Conservation (phyloP, 192 early-diverging fungal genomes). For the Pilobolus umbonatus region DNA sequence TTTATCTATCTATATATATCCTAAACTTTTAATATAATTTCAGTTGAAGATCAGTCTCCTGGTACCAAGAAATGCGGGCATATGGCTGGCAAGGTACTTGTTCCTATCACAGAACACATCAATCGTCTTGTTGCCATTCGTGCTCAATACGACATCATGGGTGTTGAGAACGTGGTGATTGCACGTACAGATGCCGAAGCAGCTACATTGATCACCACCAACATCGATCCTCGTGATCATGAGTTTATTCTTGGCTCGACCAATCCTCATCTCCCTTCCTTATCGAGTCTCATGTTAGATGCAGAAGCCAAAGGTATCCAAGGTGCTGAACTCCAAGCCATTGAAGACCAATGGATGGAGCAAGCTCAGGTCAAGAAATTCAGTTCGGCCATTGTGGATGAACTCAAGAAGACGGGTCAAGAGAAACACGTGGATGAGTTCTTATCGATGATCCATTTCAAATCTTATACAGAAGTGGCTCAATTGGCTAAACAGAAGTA, state of each 20-base stretch:
- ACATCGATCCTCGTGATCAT: conserved; percentile 94
- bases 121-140: conserved; percentile 92
- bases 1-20: not conserved
- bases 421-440: conserved; percentile 38
- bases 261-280: conserved; percentile 66
- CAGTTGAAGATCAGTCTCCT: conserved; percentile 85
- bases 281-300: conserved; percentile 74
- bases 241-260: conserved; percentile 93
- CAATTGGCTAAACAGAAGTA: conserved; percentile 62
- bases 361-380: conserved; percentile 79
- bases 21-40: not conserved
- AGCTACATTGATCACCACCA: conserved; percentile 92
- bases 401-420: conserved; percentile 62
- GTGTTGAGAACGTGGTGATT: conserved; percentile 89
- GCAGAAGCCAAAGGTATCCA: conserved; percentile 68
- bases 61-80: conserved; percentile 99
- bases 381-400: conserved; percentile 73
- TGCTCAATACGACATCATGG: conserved; percentile 98
- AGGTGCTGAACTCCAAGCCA: conserved; percentile 70
- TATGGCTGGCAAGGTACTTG: conserved; percentile 99
- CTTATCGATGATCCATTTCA: conserved; percentile 35
- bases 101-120: conserved; percentile 96
- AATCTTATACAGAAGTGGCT: conserved; percentile 85
- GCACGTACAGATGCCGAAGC: conserved; percentile 97
- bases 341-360: conserved; percentile 83